Base-by-base conservation (phyloP, 2,329 filamentous ascomycete species). In the Trichothecium roseum region DNA sequence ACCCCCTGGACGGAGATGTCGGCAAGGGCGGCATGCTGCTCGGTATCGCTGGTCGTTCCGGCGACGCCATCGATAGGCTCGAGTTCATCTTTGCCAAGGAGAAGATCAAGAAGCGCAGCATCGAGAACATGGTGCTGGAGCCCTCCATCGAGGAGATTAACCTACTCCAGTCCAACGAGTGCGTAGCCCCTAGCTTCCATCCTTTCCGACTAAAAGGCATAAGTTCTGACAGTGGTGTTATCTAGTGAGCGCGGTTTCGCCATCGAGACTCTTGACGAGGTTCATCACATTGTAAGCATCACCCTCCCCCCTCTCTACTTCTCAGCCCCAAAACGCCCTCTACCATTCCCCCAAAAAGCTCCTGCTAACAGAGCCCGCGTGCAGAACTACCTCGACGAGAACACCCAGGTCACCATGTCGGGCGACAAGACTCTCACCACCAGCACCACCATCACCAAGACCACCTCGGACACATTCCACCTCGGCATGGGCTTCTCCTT, bases 381-480 rank as follows among this genome's bases (percentile, higher is more conserved):
- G n/a, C 20, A 24, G 20, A 34, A 34, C 32, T 22, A 34, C 32
- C 32, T 34, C 4, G 18, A 22, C 32, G 13, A 17, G 6, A 10
- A 22, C 12, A 34, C 18, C 8, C 8, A n/a, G 9, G 22, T 34
- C 17, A 22, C 16, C 8, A 17, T 34, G 32, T 20, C 16, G n/a
- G 32, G 32, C 32, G 32, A 34, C 8, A 34, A 34, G 32, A 22
- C 18, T 6, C 16, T 34, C 32, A 8, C 34, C 16, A 18, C 9
- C 8, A 28, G 26, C 14, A 30, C 34, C 8, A 17, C 14, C 4
- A 29, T 36, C 26, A 18, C 15, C 3, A 36, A 36, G 28, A 30
- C 34, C 14, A 18, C 26, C 14, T 30, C 34, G n/a, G 34, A 36
- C 27, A 34, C 32, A 4, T 34, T 34, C 32, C 32, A 34, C 32